Evolutionary conservation across 495 filamentous ascomycete species (phyloP).

Genomic region (Cudoniella acicularis): DNA sequence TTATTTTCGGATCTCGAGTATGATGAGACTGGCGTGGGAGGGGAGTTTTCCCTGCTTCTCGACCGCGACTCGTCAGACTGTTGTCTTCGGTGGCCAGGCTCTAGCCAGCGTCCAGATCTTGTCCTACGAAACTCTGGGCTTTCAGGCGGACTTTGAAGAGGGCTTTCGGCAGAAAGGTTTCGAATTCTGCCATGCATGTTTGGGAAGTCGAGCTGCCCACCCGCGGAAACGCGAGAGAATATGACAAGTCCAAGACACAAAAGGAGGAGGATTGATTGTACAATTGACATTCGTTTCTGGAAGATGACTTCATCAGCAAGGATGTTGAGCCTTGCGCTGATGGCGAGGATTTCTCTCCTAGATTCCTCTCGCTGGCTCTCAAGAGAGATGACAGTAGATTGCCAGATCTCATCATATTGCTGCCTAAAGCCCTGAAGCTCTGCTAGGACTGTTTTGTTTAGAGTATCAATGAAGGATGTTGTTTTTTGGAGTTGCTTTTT

Average conservation of each 20-base stretch:
- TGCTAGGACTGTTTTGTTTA: conserved; percentile 83
- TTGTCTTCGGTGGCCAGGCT: conserved; percentile 8
- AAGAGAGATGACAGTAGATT: conserved; percentile 86
- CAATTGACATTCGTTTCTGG: conserved; percentile 89
- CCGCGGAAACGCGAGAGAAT: conserved; percentile 52
- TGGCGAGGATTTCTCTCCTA: conserved; percentile 72
- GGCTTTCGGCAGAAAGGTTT: neutral
- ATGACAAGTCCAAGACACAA: conserved; percentile 85
- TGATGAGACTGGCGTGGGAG: conserved; percentile 18
- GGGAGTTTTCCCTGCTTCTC: conserved; percentile 9
- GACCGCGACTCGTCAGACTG: conserved; percentile 8
- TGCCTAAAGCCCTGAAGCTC: conserved; percentile 76
- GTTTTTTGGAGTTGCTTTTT: conserved; percentile 83
- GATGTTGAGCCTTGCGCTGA: conserved; percentile 77
- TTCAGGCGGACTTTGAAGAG: conserved; percentile 16
- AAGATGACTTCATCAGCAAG: conserved; percentile 93
- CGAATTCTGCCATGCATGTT: conserved; percentile 13
- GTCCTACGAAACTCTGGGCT: conserved; percentile 7
- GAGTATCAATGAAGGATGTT: conserved; percentile 69
- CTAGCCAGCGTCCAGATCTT: conserved; percentile 13
- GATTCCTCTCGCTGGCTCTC: conserved; percentile 80
- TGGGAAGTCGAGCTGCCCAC: conserved; percentile 15
- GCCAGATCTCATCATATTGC: conserved; percentile 96
- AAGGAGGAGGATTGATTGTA: conserved; percentile 82
- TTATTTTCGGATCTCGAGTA: conserved; percentile 13